Evolutionary conservation across 306 rosid species (phyloP), one percentile per base, ranked within the genome.

Genomic region (Acacia confusa): DNA sequence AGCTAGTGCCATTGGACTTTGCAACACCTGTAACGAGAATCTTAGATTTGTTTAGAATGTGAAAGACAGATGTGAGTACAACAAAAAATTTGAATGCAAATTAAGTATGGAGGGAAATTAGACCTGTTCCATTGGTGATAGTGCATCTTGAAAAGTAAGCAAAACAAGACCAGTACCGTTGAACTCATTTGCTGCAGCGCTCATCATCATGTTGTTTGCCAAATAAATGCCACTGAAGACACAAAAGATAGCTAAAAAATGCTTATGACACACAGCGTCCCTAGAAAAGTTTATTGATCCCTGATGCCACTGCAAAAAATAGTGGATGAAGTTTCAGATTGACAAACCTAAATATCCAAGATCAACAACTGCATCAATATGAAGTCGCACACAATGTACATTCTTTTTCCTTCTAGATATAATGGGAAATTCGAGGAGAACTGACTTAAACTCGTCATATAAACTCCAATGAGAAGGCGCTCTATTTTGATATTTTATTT

Each of bases 41-140:
- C 57, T 8, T 52, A 64, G 85, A 76, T 76, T 68, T 64, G 74
- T 79, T 79, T 61, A 78, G 77, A 60, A 79, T 19, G 66, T 38
- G 60, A 32, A 50, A 40, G 53, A 72, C 83, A 79, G 53, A 60
- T 1, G 82, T 65, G 32, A 65, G 7, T 19, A 47, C 30, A 70
- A 77, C 48, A n/a, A 70, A 79, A 69, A 65, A 72, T 55, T 75
- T 43, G 55, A 47, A 69, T 15, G 79, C 27, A 45, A 82, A 50
- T 75, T 70, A 82, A 61, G 60, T 57, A 75, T 34, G 64, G 79
- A 71, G 74, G 74, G 77, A 85, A 69, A 70, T 9, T 9, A 28
- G 66, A 95, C 99, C 99, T 95, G 97, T 80, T 92, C 99, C 87
- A 88, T 70, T 67, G 88, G 86, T 15, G 95, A 91, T 77, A 91